Conservation (phyloP, 805 yeast species). For the Cyberlindnera maclurae region DNA sequence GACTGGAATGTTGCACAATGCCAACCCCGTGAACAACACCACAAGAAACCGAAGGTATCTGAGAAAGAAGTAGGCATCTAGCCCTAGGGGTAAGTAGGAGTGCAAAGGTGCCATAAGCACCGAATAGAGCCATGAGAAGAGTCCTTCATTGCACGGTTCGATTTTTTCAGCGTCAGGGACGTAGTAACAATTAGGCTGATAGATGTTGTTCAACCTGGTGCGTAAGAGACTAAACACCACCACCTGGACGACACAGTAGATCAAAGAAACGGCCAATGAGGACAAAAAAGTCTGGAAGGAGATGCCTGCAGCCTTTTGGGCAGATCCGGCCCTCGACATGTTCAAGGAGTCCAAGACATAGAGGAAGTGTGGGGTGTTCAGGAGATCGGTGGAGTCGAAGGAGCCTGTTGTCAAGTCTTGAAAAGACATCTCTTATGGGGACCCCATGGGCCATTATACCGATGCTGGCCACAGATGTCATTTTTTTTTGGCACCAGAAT, state of each 20-base stretch:
- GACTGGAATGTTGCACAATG: slow-evolving; percentile 48
- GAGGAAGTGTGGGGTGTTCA: slow-evolving; percentile 17
- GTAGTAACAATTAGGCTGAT: slow-evolving; percentile 47
- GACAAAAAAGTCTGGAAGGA: slow-evolving; percentile 49
- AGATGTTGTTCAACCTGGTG: slow-evolving; percentile 32
- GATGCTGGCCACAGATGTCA: no score
- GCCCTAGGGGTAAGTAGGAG: slow-evolving; percentile 45
- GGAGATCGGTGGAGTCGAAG: slow-evolving; percentile 9
- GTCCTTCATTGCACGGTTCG: slow-evolving; percentile 32
- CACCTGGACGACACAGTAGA: slow-evolving; percentile 49
- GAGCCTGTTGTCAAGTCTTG: neutral
- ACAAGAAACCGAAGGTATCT: slow-evolving; percentile 50
- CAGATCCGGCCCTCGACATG: slow-evolving; percentile 50
- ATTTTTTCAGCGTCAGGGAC: slow-evolving; percentile 33
- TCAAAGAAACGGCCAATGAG: slow-evolving; percentile 46
- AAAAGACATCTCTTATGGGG: neutral
- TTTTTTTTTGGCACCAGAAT: no score
- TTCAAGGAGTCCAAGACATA: slow-evolving; percentile 33
- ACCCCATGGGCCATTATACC: neutral
- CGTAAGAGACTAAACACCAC: slow-evolving; percentile 33
- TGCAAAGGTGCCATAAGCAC: slow-evolving; percentile 33
- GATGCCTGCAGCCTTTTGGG: slow-evolving; percentile 52
- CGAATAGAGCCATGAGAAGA: slow-evolving; percentile 52
- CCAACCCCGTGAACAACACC: slow-evolving; percentile 43
- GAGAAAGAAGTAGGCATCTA: slow-evolving; percentile 70